These are phyloP conservation scores for Trypanosomatidae sp. DNA, from an alignment of 208 protist species.

Conservation along the genomic window DNA sequence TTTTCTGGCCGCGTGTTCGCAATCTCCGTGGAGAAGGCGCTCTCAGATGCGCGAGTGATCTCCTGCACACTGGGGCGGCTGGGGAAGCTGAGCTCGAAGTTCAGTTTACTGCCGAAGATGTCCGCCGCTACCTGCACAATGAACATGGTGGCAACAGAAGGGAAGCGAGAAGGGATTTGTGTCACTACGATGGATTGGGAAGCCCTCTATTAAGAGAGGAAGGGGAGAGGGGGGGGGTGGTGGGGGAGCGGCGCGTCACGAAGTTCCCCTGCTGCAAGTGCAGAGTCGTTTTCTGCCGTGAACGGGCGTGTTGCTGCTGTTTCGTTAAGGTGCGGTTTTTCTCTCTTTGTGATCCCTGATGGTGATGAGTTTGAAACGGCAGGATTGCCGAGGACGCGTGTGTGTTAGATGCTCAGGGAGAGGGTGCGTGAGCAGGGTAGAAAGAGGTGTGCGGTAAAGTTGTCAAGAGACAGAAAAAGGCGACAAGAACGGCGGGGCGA, in stretches of 20 bases:
- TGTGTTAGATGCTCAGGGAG: background rate
- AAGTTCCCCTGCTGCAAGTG: background rate
- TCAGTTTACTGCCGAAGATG: conserved; percentile 90
- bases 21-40: conserved; percentile 79
- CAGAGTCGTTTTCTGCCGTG: background rate
- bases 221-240: background rate
- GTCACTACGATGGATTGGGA: background rate
- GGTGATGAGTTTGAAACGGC: background rate
- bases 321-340: background rate
- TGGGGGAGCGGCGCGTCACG: background rate
- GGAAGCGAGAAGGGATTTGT: background rate
- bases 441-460: background rate
- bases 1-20: conserved; percentile 63
- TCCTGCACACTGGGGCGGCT: conserved; percentile 64
- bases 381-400: background rate
- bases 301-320: background rate
- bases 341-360: background rate
- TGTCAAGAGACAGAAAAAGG: background rate
- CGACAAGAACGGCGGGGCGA: background rate
- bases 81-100: conserved; percentile 90
- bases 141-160: conserved; percentile 53
- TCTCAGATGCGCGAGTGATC: conserved; percentile 58
- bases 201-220: background rate
- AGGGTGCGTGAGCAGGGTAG: background rate
- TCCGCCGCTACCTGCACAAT: conserved; percentile 85